phyloP scores from a whole-genome alignment of 169 alveolate genomes.

The Plasmodium fragile region DNA sequence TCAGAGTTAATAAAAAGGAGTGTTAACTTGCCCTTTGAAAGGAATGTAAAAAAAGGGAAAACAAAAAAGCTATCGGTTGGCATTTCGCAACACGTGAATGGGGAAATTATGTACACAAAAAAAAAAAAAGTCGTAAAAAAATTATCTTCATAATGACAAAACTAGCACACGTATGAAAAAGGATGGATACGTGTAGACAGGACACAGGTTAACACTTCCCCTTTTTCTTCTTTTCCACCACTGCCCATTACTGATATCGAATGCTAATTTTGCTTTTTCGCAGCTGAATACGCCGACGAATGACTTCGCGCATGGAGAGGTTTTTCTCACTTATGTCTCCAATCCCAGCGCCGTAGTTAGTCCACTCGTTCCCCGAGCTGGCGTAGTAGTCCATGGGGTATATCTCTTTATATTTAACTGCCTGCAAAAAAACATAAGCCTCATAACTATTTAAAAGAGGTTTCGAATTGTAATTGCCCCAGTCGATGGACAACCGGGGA shows the following conservation, averaged over 20 bases:
- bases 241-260: slow-evolving; percentile 26
- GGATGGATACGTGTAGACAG: background rate
- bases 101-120: background rate
- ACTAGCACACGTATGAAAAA: no score
- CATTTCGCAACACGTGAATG: background rate
- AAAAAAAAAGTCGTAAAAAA: no score
- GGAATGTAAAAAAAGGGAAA: background rate
- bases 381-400: slow-evolving; percentile 95
- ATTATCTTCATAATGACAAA: background rate
- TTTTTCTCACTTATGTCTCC: slow-evolving; percentile 40
- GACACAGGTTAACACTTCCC: background rate
- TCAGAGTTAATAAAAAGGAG: background rate
- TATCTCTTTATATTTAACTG: slow-evolving; percentile 77
- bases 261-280: slow-evolving; percentile 35
- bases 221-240: background rate
- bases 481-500: slow-evolving; percentile 99
- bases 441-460: slow-evolving; percentile 98
- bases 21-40: background rate
- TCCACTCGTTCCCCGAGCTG: slow-evolving; percentile 91
- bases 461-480: slow-evolving; percentile 95
- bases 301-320: slow-evolving; percentile 49
- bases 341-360: slow-evolving; percentile 85
- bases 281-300: slow-evolving; percentile 50
- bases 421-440: slow-evolving; percentile 95
- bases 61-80: background rate